phyloP scores from a whole-genome alignment of 1,284 basidiomycete species.

The Tilletia caries region DNA sequence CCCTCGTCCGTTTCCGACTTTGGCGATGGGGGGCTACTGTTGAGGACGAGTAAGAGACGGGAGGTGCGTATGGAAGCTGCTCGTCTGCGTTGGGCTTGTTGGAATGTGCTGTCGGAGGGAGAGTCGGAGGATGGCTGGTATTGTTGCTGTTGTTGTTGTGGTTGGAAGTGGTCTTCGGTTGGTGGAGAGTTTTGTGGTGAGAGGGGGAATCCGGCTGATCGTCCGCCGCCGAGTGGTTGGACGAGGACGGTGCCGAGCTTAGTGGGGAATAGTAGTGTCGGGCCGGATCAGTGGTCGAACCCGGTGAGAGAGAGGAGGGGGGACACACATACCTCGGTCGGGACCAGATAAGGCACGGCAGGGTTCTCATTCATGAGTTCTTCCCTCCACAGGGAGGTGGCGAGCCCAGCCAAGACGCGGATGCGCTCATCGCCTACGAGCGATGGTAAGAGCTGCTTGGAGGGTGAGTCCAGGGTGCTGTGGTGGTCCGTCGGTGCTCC shows the following conservation, averaged over 20 bases:
- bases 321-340: neutral
- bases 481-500: too few species aligned
- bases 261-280: neutral
- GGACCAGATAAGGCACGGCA: neutral
- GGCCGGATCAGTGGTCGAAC: neutral
- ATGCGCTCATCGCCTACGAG: neutral
- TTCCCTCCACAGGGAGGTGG: neutral
- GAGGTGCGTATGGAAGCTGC: neutral
- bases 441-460: neutral
- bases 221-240: neutral
- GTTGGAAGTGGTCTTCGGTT: neutral
- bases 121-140: neutral
- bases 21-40: neutral
- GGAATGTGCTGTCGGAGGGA: neutral
- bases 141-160: neutral
- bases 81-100: neutral
- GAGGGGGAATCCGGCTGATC: neutral
- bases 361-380: conserved; percentile 1
- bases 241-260: conserved; percentile 7
- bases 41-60: neutral
- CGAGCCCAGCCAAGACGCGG: neutral
- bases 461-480: too few species aligned
- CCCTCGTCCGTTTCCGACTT: neutral
- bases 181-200: conserved; percentile 2
- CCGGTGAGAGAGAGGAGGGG: neutral